Base-by-base conservation (phyloP, 331 rosid genomes). In the Malus hybrid region DNA sequence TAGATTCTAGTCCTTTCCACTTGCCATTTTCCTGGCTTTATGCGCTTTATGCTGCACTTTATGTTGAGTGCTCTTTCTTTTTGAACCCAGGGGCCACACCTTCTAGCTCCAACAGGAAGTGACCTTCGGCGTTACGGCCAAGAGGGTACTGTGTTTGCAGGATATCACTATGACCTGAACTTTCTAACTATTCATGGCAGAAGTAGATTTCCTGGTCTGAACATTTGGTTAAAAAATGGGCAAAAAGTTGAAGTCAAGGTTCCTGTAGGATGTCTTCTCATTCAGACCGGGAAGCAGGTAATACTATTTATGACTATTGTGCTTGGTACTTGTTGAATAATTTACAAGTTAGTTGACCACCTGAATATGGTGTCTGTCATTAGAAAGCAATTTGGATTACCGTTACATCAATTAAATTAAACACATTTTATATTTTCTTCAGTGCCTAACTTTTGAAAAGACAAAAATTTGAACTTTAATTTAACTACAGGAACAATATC, bases 201-300 rank as follows among this genome's bases (percentile, higher is more conserved):
- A 88, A 94, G 99, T 81, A 92, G 96, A 82, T 94, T 94, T 72
- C 97, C 99, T 12, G 97, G 99, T 67, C 85, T 92, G 65, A 87
- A 92, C 80, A 92, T 94, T 66, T 94, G 97, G 99, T 80, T 94
- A 78, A 88, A 87, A 89, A 90, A 86, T 81, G 99, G 97, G 71
- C 92, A 92, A 63, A 94, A 94, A 82, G 88, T 89, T 76, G 90
- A 83, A 80, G 99, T 92, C 56, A 91, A 90, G 85, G 99, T 94
- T 80, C 96, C 97, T 42, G 29, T 87, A 42, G 97, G 99, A 36
- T 94, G 97, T 77, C 99, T 94, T 74, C 96, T 94, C 64, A 90
- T 94, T 78, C 99, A 94, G 83, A 80, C 96, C 10, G 97, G 99
- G 82, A 94, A 94, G 76, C 91, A 94, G 99, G 99, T 88, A 83